Percentiles rank a stretch among this genome's conserved stretches.
Evolutionary conservation across 2,329 filamentous ascomycete species (phyloP).

Genomic region (Kalmusia sp.): DNA sequence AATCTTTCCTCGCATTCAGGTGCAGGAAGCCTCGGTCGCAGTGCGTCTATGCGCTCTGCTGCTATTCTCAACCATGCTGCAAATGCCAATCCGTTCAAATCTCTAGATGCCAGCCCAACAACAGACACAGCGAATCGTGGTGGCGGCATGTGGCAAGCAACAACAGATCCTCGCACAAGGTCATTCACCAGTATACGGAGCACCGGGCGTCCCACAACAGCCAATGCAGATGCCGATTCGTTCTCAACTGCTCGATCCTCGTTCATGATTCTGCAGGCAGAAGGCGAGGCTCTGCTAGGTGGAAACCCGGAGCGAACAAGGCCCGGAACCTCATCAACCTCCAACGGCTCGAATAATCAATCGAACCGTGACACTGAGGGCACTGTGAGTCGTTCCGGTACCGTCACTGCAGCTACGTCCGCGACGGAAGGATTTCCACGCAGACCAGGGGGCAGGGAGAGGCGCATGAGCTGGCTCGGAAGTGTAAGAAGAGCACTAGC

Average conservation of each 20-base stretch:
- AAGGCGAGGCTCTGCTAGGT: slow-evolving; percentile 60
- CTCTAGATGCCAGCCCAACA: slow-evolving; percentile 42
- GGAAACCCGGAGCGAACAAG: slow-evolving; percentile 45
- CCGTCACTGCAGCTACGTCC: slow-evolving; percentile 36
- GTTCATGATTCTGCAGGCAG: slow-evolving; percentile 57
- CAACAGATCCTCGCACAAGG: slow-evolving; percentile 30
- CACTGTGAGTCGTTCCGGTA: slow-evolving; percentile 30
- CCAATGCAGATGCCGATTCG: slow-evolving; percentile 53
- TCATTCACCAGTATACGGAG: slow-evolving; percentile 48
- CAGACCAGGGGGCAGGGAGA: slow-evolving; percentile 23
- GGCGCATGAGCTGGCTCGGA: slow-evolving; percentile 47
- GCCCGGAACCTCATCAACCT: slow-evolving; percentile 39
- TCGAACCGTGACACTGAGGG: slow-evolving; percentile 30
- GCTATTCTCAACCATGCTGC: slow-evolving; percentile 43
- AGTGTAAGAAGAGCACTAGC: slow-evolving; percentile 45
- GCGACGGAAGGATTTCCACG: slow-evolving; percentile 27
- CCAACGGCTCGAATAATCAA: slow-evolving; percentile 32
- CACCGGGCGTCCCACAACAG: slow-evolving; percentile 30
- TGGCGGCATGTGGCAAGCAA: slow-evolving; percentile 26
- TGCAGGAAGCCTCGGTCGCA: slow-evolving; percentile 51
- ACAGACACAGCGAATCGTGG: slow-evolving; percentile 21
- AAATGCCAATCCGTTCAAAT: slow-evolving; percentile 39
- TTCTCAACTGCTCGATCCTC: slow-evolving; percentile 60
- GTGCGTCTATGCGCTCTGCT: slow-evolving; percentile 53
- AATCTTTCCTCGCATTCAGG: slow-evolving; percentile 52